phyloP scores from a whole-genome alignment of 768 basidiomycete genomes.

The Rhodotorula diobovata region DNA sequence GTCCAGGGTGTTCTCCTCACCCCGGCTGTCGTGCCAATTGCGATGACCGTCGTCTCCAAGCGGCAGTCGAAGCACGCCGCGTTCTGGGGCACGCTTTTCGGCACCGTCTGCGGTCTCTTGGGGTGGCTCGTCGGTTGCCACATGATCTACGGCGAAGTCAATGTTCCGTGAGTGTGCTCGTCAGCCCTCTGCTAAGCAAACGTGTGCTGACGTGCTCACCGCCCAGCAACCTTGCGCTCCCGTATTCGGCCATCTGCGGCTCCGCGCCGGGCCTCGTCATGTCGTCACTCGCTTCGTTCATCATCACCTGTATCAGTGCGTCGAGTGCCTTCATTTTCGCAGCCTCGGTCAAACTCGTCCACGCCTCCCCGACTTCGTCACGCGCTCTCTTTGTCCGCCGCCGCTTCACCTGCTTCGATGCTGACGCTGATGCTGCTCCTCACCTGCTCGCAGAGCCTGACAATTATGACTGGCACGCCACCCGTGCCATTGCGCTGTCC shows the following conservation, averaged over 20 bases:
- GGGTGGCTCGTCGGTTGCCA: constrained; percentile 29
- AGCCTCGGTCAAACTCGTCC: constrained; percentile 48
- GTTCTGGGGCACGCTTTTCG: constrained; percentile 13
- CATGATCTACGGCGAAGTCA: constrained; percentile 29
- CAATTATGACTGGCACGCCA: constrained; percentile 73
- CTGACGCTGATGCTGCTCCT: constrained; percentile 45
- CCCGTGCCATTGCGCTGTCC: constrained; percentile 63
- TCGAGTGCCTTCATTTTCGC: constrained; percentile 49
- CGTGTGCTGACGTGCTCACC: too few relatives aligned
- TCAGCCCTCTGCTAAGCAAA: too few relatives aligned
- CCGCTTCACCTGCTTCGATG: too few relatives aligned
- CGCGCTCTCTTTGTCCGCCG: too few relatives aligned
- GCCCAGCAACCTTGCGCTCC: constrained; percentile 10
- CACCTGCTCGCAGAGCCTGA: constrained; percentile 55
- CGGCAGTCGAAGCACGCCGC: constrained; percentile 76
- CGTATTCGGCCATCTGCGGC: constrained; percentile 56
- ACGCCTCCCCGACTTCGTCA: constrained; percentile 42
- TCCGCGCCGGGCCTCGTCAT: constrained; percentile 49
- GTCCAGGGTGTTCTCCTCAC: constrained; percentile 25
- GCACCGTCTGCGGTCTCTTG: constrained; percentile 2
- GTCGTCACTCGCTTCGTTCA: not conserved
- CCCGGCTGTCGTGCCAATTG: constrained; percentile 52
- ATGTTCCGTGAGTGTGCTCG: not conserved
- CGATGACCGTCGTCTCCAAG: constrained; percentile 75
- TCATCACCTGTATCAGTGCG: constrained; percentile 29